Evolutionary conservation across 768 basidiomycete species (phyloP).

Genomic region (Peribolospora kevripleyi): DNA sequence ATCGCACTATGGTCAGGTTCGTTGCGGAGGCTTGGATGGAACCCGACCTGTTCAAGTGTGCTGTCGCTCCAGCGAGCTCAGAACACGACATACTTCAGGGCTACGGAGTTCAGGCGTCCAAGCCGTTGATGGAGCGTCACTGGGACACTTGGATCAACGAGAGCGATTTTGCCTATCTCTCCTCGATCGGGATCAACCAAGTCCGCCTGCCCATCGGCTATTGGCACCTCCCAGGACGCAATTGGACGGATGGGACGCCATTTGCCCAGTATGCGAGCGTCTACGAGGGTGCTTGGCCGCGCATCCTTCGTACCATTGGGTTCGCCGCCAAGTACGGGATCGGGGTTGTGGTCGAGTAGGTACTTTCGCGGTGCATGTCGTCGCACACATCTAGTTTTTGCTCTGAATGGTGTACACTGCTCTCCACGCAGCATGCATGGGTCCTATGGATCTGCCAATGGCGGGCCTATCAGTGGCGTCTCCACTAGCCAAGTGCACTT

Average conservation of each 20-base stretch:
- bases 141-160: constrained; percentile 8
- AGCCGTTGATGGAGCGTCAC: neutral
- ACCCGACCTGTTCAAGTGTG: too few relatives aligned
- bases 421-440: too few relatives aligned
- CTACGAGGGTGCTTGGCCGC: constrained; percentile 16
- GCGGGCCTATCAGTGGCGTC: too few relatives aligned
- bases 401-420: neutral
- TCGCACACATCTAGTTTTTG: constrained; percentile 1
- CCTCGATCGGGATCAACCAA: constrained; percentile 1
- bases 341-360: constrained; percentile 15
- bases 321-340: constrained; percentile 18
- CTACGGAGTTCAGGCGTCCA: too few relatives aligned
- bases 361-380: too few relatives aligned
- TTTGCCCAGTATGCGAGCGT: constrained; percentile 15
- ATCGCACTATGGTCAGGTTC: too few relatives aligned
- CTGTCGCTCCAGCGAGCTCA: too few relatives aligned
- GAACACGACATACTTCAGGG: too few relatives aligned
- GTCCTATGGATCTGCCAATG: too few relatives aligned
- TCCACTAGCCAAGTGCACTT: too few relatives aligned
- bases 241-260: constrained; percentile 14
- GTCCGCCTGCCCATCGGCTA: constrained; percentile 4
- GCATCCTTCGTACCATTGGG: constrained; percentile 17
- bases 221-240: constrained; percentile 10
- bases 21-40: too few relatives aligned
- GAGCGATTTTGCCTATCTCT: neutral